phyloP scores from a whole-genome alignment of 2,329 filamentous ascomycete genomes.

The Venturia effusa region DNA sequence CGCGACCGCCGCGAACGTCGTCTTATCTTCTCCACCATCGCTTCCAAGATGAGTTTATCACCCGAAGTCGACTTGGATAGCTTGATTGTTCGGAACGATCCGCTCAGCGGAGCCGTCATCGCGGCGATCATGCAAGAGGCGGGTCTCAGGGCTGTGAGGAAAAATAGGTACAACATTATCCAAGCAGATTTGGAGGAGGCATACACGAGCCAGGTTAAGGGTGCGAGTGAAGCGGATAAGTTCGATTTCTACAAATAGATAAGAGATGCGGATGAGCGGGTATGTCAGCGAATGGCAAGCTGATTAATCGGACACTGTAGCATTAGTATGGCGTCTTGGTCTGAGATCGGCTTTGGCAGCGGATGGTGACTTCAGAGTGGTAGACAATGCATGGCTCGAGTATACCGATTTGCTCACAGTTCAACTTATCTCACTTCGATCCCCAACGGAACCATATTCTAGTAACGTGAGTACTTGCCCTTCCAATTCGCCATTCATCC shows the following conservation, averaged over 20 bases:
- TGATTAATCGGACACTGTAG: not conserved
- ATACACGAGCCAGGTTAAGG: constrained; percentile 95
- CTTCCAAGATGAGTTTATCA: constrained; percentile 90
- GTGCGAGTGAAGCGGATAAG: constrained; percentile 55
- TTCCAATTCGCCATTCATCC: too few relatives aligned
- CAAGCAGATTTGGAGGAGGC: constrained; percentile 94
- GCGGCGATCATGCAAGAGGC: constrained; percentile 99
- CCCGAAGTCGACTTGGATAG: constrained; percentile 95
- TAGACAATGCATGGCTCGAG: not conserved
- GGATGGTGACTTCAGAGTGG: not conserved
- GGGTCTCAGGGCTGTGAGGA: constrained; percentile 82
- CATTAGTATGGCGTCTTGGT: constrained; percentile 1
- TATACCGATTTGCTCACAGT: too few relatives aligned
- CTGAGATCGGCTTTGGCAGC: not conserved
- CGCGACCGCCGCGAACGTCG: constrained; percentile 89
- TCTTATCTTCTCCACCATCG: constrained; percentile 96
- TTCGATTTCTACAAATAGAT: constrained; percentile 85
- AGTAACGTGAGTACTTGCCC: too few relatives aligned
- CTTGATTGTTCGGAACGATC: constrained; percentile 92
- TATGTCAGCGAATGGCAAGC: not conserved
- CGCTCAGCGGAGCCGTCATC: constrained; percentile 88
- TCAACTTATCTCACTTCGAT: too few relatives aligned
- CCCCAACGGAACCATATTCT: too few relatives aligned
- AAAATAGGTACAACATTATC: constrained; percentile 99
- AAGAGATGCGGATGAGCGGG: too few relatives aligned